These are phyloP conservation scores for Epichloe amarillans DNA, from an alignment of 2,329 filamentous ascomycete genomes.

Conservation along the genomic window DNA sequence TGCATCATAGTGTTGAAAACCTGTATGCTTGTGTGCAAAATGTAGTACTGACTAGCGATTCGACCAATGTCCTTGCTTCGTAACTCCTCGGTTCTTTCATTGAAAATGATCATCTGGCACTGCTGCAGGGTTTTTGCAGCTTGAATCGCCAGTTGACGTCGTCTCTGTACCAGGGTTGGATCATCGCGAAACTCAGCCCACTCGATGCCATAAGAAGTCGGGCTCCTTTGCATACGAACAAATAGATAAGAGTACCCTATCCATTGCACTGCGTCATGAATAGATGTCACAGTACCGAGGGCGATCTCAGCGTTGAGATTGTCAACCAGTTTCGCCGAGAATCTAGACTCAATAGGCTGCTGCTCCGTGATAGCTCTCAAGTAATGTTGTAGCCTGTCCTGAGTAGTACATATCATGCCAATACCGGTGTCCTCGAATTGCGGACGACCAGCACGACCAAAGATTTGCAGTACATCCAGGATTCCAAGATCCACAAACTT, in stretches of 20 bases:
- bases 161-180: slow-evolving; percentile 71
- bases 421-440: slow-evolving; percentile 97
- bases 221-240: slow-evolving; percentile 88
- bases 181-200: slow-evolving; percentile 86
- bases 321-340: slow-evolving; percentile 86
- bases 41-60: slow-evolving; percentile 95
- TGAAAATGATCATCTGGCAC: slow-evolving; percentile 98
- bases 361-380: slow-evolving; percentile 88
- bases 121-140: slow-evolving; percentile 78
- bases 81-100: slow-evolving; percentile 84
- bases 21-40: slow-evolving; percentile 83
- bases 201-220: slow-evolving; percentile 86
- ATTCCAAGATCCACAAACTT: slow-evolving; percentile 96
- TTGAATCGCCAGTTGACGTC: slow-evolving; percentile 75
- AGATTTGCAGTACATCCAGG: slow-evolving; percentile 92
- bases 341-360: slow-evolving; percentile 92
- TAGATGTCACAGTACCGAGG: slow-evolving; percentile 86
- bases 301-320: slow-evolving; percentile 94
- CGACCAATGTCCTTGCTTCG: slow-evolving; percentile 89
- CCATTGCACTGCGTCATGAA: slow-evolving; percentile 90
- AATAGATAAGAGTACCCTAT: slow-evolving; percentile 96
- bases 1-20: slow-evolving; percentile 96
- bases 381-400: slow-evolving; percentile 88
- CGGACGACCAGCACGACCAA: slow-evolving; percentile 91
- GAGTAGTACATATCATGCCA: slow-evolving; percentile 93